Evolutionary conservation across 179 eudicot species (phyloP).

Genomic region (Patellifolia procumbens): DNA sequence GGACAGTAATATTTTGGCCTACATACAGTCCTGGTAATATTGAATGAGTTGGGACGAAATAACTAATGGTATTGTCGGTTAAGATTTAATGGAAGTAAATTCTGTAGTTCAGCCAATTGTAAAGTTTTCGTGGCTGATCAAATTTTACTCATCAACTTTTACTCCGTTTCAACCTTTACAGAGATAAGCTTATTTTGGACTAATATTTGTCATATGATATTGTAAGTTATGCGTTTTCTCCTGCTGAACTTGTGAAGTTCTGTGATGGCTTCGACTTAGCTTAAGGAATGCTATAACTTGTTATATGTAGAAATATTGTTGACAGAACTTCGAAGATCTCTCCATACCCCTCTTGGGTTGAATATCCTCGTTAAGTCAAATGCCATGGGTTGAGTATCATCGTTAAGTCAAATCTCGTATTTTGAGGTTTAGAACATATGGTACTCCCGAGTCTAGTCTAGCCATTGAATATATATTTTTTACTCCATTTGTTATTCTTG

Average conservation of each 20-base stretch:
- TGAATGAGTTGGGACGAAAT: not conserved
- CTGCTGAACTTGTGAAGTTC: not conserved
- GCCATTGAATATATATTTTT: slow-evolving; percentile 1
- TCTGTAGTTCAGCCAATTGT: too few species aligned
- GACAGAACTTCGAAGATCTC: too few species aligned
- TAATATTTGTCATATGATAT: not conserved
- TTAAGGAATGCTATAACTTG: not conserved
- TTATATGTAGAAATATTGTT: not conserved
- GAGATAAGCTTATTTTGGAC: too few species aligned
- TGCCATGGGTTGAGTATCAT: too few species aligned
- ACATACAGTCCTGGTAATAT: not conserved
- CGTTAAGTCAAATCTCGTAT: too few species aligned
- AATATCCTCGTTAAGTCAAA: slow-evolving; percentile 4
- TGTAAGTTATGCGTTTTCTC: too few species aligned
- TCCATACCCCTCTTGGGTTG: not conserved
- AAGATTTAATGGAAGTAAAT: too few species aligned
- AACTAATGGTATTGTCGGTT: not conserved
- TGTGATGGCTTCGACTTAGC: slow-evolving; percentile 6
- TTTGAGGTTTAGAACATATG: slow-evolving; percentile 1
- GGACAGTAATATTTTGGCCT: not conserved
- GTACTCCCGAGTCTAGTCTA: slow-evolving; percentile 9
- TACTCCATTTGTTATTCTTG: slow-evolving; percentile 1
- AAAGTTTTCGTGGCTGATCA: too few species aligned
- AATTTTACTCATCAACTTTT: too few species aligned
- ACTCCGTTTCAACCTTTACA: too few species aligned